phyloP scores from a whole-genome alignment of 2,329 filamentous ascomycete genomes.

The Pyricularia pennisetigena region DNA sequence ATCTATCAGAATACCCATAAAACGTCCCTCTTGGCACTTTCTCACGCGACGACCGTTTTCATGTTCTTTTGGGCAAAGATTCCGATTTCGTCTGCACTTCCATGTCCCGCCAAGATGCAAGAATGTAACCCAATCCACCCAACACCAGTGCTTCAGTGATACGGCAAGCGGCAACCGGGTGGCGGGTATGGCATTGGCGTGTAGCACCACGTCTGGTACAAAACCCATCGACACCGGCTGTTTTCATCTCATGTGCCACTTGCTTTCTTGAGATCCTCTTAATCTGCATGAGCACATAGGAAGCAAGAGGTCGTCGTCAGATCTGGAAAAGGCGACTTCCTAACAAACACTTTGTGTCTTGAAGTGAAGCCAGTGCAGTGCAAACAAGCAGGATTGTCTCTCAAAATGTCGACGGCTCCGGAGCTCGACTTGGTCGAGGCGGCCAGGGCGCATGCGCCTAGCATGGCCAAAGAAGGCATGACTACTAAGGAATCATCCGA shows the following conservation, averaged over 20 bases:
- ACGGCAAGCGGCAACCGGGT: background rate
- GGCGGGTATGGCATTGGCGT: background rate
- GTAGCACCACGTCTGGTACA: background rate
- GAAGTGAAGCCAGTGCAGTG: background rate
- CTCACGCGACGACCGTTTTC: background rate
- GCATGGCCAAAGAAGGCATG: background rate
- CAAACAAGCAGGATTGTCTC: background rate
- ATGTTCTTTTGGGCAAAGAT: background rate
- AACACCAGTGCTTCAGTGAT: background rate
- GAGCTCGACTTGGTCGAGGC: conserved; percentile 4
- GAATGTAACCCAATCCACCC: background rate
- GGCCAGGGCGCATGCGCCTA: background rate
- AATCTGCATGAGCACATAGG: background rate
- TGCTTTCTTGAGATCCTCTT: background rate
- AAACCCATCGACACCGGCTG: background rate
- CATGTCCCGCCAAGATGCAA: background rate
- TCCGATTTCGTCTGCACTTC: background rate
- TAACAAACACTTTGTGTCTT: background rate
- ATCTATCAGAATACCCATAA: background rate
- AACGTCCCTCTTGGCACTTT: background rate
- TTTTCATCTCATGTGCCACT: background rate
- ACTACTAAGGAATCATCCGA: background rate
- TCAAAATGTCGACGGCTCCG: conserved; percentile 3
- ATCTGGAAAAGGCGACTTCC: background rate
- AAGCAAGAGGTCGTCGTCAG: background rate